Evolutionary conservation across 495 filamentous ascomycete species (phyloP), one percentile per base, ranked within the genome.

Genomic region (Niebla homalea): DNA sequence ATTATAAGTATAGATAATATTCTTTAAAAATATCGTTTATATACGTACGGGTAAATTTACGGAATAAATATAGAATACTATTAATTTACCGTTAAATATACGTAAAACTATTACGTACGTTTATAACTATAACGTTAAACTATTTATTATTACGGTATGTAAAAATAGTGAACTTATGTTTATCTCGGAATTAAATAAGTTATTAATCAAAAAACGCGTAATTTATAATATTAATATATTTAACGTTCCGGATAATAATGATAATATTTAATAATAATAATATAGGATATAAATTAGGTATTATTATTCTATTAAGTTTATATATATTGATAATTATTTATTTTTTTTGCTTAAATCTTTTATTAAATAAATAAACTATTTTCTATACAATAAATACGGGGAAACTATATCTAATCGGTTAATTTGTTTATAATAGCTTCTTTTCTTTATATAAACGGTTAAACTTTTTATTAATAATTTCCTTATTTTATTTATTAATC

Each of bases 141-240:
- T 29, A 32, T 32, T 51, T n/a, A 11, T 47, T 4, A 43, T 16
- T 39, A 12, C 23, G 16, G 21, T 51, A 39, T 5, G 7, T 43
- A 43, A 51, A 6, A 21, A 46, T 18, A 22, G 25, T 51, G 44
- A 51, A 26, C 25, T 51, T 51, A 51, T 51, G 16, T 21, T n/a
- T 32, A 41, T 50, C 25, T 35, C 32, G 20, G 1, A 16, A 7
- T 7, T 43, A 35, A 3, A 54, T 23, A 8, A 21, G 16, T 15
- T 26, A 54, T 43, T 54, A 38, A 35, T 54, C 49, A 20, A 54
- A 54, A 42, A 49, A 20, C 1, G 12, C 29, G 36, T 15, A 42
- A 36, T 54, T 20, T 6, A 54, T 26, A 22, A 50, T 29, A 12
- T 2, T 54, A 19, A 54, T 54, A 50, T 54, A 54, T 54, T 20